A percentile compares a stretch with the other conserved stretches of the same genome.
Evolutionary conservation across 1,284 basidiomycete genomes (phyloP).

Genomic region (Ceratobasidium theobromae): DNA sequence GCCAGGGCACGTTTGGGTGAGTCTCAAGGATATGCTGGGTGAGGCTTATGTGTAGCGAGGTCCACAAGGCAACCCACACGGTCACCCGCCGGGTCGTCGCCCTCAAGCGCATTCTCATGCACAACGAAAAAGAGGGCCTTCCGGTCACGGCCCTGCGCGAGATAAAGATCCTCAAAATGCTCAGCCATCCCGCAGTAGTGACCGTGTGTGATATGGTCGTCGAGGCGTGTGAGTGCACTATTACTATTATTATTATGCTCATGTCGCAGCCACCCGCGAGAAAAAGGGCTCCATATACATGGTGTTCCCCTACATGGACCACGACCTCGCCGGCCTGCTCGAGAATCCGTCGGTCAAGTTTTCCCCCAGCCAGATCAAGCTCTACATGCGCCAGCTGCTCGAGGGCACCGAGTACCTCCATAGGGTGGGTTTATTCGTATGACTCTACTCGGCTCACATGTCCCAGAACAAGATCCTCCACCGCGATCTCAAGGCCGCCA

Average conservation of each 20-base stretch:
- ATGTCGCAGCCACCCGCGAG: conserved; percentile 32
- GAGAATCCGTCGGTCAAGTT: conserved; percentile 87
- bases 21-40: conserved; percentile 40
- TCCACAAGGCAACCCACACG: conserved; percentile 79
- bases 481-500: conserved; percentile 98
- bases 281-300: conserved; percentile 70
- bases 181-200: conserved; percentile 85
- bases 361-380: conserved; percentile 83
- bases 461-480: conserved; percentile 90
- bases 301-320: conserved; percentile 99
- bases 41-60: conserved; percentile 58
- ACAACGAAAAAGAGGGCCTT: conserved; percentile 95
- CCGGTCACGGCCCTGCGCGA: conserved; percentile 97
- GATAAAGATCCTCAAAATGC: conserved; percentile 92
- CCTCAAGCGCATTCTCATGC: conserved; percentile 92
- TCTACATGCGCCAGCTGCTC: conserved; percentile 93
- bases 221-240: background rate
- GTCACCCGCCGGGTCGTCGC: conserved; percentile 70
- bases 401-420: conserved; percentile 97
- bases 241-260: background rate
- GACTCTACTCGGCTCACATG: background rate
- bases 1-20: conserved; percentile 94
- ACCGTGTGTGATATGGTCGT: conserved; percentile 90
- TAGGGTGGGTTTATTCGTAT: conserved; percentile 53
- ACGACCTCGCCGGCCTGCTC: conserved; percentile 92